A percentile compares a stretch with the other conserved stretches of the same genome.
Evolutionary conservation across 768 basidiomycete genomes (phyloP).

Genomic region (Dentipellis fragilis): DNA sequence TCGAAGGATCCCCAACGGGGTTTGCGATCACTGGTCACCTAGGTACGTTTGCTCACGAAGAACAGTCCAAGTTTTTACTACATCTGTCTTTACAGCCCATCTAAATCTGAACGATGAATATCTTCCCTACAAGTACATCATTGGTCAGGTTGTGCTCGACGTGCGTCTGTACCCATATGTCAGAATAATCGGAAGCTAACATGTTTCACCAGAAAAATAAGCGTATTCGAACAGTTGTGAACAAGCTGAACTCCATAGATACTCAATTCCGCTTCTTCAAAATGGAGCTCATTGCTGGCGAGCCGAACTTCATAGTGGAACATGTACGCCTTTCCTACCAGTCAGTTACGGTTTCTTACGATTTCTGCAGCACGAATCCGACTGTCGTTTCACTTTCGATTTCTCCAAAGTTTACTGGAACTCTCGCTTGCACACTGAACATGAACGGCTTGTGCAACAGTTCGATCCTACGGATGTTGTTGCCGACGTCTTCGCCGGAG

Average conservation of each 20-base stretch:
- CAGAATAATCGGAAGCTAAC: not conserved
- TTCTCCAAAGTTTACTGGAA: slow-evolving; percentile 98
- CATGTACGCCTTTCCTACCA: slow-evolving; percentile 44
- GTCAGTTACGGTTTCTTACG: not conserved
- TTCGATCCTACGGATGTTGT: slow-evolving; percentile 74
- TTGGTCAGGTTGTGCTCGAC: slow-evolving; percentile 88
- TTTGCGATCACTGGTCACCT: slow-evolving; percentile 90
- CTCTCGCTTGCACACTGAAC: slow-evolving; percentile 87
- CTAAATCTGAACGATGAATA: slow-evolving; percentile 87
- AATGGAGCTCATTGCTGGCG: slow-evolving; percentile 95
- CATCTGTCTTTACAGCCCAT: slow-evolving; percentile 50
- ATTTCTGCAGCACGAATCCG: slow-evolving; percentile 59
- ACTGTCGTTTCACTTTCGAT: slow-evolving; percentile 86
- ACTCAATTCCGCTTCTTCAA: slow-evolving; percentile 84
- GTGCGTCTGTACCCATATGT: slow-evolving; percentile 32
- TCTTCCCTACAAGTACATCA: slow-evolving; percentile 81
- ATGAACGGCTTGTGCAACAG: slow-evolving; percentile 67
- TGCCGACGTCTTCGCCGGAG: slow-evolving; percentile 93
- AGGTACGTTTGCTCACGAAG: slow-evolving; percentile 39
- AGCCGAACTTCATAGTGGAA: slow-evolving; percentile 76
- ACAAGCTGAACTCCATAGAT: slow-evolving; percentile 85
- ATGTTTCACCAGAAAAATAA: slow-evolving; percentile 66
- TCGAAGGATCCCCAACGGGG: slow-evolving; percentile 72
- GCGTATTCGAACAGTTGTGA: slow-evolving; percentile 78
- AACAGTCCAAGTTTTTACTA: not conserved